phyloP scores from a whole-genome alignment of 139 green algal genomes.

The Chlamydomonas sp. region DNA sequence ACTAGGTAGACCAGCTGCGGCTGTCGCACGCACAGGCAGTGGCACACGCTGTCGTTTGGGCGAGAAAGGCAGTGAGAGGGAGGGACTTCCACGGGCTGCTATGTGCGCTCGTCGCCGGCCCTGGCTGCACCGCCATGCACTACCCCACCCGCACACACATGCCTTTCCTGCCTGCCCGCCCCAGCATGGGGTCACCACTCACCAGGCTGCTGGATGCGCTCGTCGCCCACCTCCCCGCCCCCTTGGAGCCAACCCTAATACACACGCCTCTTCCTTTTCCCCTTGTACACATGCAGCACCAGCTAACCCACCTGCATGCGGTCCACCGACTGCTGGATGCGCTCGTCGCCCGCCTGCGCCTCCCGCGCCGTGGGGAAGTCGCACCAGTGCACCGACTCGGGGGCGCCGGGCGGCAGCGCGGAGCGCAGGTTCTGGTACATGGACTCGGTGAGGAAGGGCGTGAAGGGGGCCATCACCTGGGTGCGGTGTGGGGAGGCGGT shows the following conservation, averaged over 20 bases:
- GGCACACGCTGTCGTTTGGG: no score
- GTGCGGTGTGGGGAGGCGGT: neutral
- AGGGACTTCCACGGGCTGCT: constrained; percentile 90
- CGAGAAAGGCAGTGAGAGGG: constrained; percentile 35
- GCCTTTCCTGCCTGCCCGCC: no score
- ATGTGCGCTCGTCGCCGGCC: constrained; percentile 65
- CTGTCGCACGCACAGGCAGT: no score
- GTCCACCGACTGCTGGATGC: constrained; percentile 84
- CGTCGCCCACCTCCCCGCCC: no score
- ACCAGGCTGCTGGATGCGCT: no score
- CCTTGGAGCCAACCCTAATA: no score
- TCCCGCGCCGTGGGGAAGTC: constrained; percentile 72
- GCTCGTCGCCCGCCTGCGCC: constrained; percentile 50
- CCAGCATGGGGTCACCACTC: no score
- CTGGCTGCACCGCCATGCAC: no score
- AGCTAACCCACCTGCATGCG: constrained; percentile 79
- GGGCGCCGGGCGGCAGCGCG: constrained; percentile 57
- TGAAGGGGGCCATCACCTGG: constrained; percentile 97
- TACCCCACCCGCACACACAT: no score
- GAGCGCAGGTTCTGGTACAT: constrained; percentile 97
- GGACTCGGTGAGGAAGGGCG: constrained; percentile 97
- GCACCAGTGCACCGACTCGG: constrained; percentile 88
- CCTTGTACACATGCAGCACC: constrained; percentile 49
- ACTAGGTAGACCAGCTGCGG: no score
- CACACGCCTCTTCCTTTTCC: no score